A percentile compares a stretch with the other conserved stretches of the same genome.
phyloP scores from a whole-genome alignment of 179 eudicot genomes.

The Heliamphora ciliata region DNA sequence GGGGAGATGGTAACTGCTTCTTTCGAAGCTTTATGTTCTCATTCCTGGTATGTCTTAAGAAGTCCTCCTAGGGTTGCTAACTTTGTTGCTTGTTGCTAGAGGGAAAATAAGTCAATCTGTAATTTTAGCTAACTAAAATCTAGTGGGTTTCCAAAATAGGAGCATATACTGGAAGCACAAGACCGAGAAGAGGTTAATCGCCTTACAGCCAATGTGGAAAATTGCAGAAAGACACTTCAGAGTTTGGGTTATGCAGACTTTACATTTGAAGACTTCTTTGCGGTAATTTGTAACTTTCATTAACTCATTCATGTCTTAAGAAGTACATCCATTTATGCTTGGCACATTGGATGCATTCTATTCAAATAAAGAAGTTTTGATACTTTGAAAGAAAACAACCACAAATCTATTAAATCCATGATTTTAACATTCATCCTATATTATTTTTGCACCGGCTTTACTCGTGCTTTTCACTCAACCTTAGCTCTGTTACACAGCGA shows the following conservation, averaged over 20 bases:
- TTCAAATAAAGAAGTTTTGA: background rate
- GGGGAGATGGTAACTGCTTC: slow-evolving; percentile 96
- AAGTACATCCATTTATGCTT: background rate
- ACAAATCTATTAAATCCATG: no score
- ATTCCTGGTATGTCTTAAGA: slow-evolving; percentile 48
- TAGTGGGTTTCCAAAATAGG: slow-evolving; percentile 36
- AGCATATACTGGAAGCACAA: slow-evolving; percentile 77
- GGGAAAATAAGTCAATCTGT: background rate
- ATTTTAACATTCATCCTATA: no score
- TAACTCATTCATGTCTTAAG: background rate
- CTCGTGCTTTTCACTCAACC: background rate
- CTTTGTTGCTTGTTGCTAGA: background rate
- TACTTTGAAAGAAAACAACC: background rate
- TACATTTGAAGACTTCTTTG: slow-evolving; percentile 89
- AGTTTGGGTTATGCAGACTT: slow-evolving; percentile 83
- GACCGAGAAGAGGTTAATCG: slow-evolving; percentile 73
- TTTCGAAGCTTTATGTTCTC: slow-evolving; percentile 95
- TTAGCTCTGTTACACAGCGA: background rate
- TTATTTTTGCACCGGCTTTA: background rate
- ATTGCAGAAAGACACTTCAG: slow-evolving; percentile 76
- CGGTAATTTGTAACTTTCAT: slow-evolving; percentile 29
- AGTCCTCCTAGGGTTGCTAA: slow-evolving; percentile 7
- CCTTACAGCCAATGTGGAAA: slow-evolving; percentile 54
- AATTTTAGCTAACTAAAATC: slow-evolving; percentile 12
- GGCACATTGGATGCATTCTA: background rate